Base-by-base conservation (phyloP, 2,329 filamentous ascomycete genomes). In the Stachybotrys elegans region DNA sequence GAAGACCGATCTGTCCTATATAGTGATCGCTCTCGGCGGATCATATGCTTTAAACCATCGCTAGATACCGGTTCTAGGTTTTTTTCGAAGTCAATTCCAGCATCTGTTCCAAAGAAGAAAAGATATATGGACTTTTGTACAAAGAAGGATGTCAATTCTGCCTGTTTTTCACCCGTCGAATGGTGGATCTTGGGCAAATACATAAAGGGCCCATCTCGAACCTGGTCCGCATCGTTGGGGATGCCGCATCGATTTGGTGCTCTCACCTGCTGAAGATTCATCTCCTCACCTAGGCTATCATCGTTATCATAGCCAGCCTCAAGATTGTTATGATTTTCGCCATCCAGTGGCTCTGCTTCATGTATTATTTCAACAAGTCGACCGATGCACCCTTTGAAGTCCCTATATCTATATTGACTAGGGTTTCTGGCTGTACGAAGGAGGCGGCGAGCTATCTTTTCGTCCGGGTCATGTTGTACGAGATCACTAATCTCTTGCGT, bases 401-500 rank as follows among this genome's bases (percentile, higher is more conserved):
- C 29, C 13, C 19, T 22, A 42, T 42, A 45, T 20, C 22, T 32
- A 37, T 42, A 45, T 17, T 32, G 20, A 17, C 23, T 35, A n/a
- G 40, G 34, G 22, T 49, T 44, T 36, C 34, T 17, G 13, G 40
- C 40, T 4, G 44, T 43, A n/a, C 20, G 35, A 5, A 50, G 42
- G 17, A 44, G 23, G 14, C 43, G 23, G 23, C 34, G 17, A 7
- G 43, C 43, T 19, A 48, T 43, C 14, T 42, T 36, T 23, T 25
- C 23, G 43, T 48, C 43, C 3, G 43, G 48, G 27, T 43, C 35
- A 14, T 16, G n/a, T 20, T 37, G n/a, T 16, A 46, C 16, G 12
- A 44, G 22, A 16, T 37, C 39, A n/a, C 36, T 20, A 20, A 50
- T 48, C 45, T 48, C 41, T 19, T 50, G n/a, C 8, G 37, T 40